A percentile compares a stretch with the other conserved stretches of the same genome.
These are phyloP conservation scores for Malassezia globosa DNA, from an alignment of 1,284 basidiomycete species.

Conservation along the genomic window DNA sequence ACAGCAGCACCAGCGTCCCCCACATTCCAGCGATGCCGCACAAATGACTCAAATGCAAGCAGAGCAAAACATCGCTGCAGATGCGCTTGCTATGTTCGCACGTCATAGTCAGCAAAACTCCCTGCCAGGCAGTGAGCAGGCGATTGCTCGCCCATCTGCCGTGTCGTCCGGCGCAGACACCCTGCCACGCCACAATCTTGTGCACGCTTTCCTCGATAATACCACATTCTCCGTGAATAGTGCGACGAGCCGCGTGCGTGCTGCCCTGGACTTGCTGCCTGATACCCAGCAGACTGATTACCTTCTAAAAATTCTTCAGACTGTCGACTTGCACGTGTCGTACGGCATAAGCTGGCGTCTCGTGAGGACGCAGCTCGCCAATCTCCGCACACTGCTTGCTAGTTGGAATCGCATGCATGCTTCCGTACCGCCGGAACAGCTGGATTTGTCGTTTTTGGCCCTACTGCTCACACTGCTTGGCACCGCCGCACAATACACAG, in stretches of 20 bases:
- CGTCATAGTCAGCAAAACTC: constrained; percentile 13
- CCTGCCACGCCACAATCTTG: constrained; percentile 8
- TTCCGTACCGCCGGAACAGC: constrained; percentile 22
- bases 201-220: constrained; percentile 13
- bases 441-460: constrained; percentile 31
- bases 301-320: constrained; percentile 31
- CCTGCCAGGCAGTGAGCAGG: constrained; percentile 8
- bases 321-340: constrained; percentile 25
- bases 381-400: constrained; percentile 31
- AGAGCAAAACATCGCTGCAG: constrained; percentile 20
- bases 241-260: constrained; percentile 20
- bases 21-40: constrained; percentile 2
- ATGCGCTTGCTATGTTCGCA: constrained; percentile 19
- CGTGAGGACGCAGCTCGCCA: constrained; percentile 30
- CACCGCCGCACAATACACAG: constrained; percentile 27
- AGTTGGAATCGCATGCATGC: constrained; percentile 33
- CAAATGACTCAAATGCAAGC: constrained; percentile 19
- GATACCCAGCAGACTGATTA: constrained; percentile 33
- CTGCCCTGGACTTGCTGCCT: constrained; percentile 29
- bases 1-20: constrained; percentile 16
- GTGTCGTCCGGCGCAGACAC: constrained; percentile 1
- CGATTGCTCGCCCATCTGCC: neutral
- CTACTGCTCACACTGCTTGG: constrained; percentile 32
- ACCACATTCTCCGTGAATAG: constrained; percentile 17
- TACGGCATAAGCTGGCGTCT: constrained; percentile 36